Evolutionary conservation across 306 rosid genomes (phyloP).

Genomic region (Cucumis hystrix): DNA sequence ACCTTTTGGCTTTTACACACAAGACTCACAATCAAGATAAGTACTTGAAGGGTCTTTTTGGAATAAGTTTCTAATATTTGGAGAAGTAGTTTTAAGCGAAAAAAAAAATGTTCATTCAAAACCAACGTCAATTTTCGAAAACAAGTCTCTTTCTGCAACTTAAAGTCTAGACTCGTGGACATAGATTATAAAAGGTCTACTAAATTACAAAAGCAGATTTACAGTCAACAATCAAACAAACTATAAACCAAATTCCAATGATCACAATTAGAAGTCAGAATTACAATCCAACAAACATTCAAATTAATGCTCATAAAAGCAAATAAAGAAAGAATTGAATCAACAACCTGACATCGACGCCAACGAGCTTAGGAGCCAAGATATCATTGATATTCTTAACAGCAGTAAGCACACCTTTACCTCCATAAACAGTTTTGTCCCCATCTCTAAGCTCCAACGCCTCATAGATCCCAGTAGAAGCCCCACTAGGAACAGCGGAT

Average conservation of each 20-base stretch:
- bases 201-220: neutral
- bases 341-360: slow-evolving; percentile 86
- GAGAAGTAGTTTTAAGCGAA: no score
- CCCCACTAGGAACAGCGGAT: slow-evolving; percentile 94
- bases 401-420: slow-evolving; percentile 87
- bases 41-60: neutral
- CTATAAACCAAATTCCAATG: neutral
- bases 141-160: neutral
- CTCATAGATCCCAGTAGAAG: slow-evolving; percentile 95
- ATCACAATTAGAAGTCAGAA: no score
- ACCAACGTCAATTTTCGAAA: neutral
- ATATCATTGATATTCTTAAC: slow-evolving; percentile 64
- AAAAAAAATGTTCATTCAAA: no score
- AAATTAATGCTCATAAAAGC: neutral
- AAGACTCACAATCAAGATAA: neutral
- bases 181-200: neutral
- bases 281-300: no score
- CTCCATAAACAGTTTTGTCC: slow-evolving; percentile 64
- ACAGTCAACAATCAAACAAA: neutral
- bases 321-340: neutral
- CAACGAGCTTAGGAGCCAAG: slow-evolving; percentile 73
- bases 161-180: neutral
- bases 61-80: no score
- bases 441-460: slow-evolving; percentile 96
- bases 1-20: neutral